phyloP scores from a whole-genome alignment of 257 asterid species.

The Nicotiana undulata region DNA sequence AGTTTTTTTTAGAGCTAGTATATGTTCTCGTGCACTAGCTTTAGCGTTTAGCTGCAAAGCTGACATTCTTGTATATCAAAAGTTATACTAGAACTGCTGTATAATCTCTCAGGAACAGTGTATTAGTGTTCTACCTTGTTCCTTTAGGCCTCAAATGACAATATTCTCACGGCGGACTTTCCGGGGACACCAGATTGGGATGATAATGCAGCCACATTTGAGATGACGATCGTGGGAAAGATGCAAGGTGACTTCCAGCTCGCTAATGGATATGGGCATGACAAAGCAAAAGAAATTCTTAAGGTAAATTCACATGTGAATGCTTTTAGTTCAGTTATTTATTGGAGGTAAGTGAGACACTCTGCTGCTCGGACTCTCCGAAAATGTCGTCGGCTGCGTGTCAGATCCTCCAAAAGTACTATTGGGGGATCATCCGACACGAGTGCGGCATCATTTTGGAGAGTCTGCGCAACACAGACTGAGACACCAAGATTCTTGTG shows the following conservation, averaged over 20 bases:
- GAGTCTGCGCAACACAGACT: too few species aligned
- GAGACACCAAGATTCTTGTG: neutral
- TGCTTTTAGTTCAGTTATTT: neutral
- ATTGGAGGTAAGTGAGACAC: neutral
- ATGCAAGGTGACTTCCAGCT: conserved; percentile 88
- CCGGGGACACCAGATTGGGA: conserved; percentile 75
- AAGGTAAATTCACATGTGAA: conserved; percentile 28
- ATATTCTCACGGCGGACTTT: conserved; percentile 78
- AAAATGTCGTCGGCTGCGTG: too few species aligned
- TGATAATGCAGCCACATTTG: conserved; percentile 76
- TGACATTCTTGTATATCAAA: neutral
- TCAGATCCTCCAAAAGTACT: too few species aligned
- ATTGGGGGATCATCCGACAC: too few species aligned
- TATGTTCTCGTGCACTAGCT: neutral
- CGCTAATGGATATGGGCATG: conserved; percentile 71
- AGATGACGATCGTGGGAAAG: conserved; percentile 38
- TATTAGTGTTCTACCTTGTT: conserved; percentile 23
- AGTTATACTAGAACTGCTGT: neutral
- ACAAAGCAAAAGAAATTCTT: conserved; percentile 45
- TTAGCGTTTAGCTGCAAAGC: neutral
- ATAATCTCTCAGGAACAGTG: neutral
- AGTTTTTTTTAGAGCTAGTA: neutral
- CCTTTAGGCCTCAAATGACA: conserved; percentile 61
- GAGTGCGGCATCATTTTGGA: too few species aligned
- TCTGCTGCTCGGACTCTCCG: too few species aligned